Percentiles rank a stretch among this genome's conserved stretches.
Evolutionary conservation across 2,329 filamentous ascomycete genomes (phyloP).

Genomic region (Botrytis fragariae): DNA sequence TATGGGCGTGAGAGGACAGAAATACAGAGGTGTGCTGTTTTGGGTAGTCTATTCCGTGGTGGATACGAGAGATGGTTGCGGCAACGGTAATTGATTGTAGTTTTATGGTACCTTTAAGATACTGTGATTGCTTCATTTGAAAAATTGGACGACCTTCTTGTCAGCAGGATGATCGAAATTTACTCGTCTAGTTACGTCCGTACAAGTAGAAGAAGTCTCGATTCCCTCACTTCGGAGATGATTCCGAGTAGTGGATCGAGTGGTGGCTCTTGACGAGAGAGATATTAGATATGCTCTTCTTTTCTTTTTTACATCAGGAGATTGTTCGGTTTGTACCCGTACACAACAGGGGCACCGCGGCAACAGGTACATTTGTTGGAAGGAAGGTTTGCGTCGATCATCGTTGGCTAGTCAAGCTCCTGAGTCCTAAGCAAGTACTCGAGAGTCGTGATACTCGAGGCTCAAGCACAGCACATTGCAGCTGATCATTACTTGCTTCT

Average conservation of each 20-base stretch:
- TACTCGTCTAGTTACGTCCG: not conserved
- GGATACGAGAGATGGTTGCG: not conserved
- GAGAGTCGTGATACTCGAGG: not conserved
- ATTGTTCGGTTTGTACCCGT: constrained; percentile 8
- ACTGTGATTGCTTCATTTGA: not conserved
- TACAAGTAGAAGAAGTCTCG: constrained; percentile 5
- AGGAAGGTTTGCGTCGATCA: not conserved
- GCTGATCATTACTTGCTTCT: not conserved
- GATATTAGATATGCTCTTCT: not conserved
- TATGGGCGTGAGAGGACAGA: not conserved
- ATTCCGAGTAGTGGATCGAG: constrained; percentile 1
- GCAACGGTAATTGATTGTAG: not conserved
- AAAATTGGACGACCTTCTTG: not conserved
- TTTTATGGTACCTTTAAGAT: not conserved
- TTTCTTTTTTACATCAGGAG: constrained; percentile 4
- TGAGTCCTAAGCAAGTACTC: not conserved
- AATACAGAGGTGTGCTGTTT: not conserved
- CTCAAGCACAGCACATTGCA: not conserved
- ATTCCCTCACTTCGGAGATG: not conserved
- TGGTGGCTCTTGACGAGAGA: not conserved
- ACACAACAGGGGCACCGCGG: not conserved
- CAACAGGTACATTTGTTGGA: not conserved
- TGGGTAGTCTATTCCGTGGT: not conserved
- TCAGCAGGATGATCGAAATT: not conserved
- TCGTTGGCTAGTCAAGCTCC: not conserved